Evolutionary conservation across 2,329 filamentous ascomycete species (phyloP), one percentile per base, ranked within the genome.

Genomic region (Didymosphaeria variabile): DNA sequence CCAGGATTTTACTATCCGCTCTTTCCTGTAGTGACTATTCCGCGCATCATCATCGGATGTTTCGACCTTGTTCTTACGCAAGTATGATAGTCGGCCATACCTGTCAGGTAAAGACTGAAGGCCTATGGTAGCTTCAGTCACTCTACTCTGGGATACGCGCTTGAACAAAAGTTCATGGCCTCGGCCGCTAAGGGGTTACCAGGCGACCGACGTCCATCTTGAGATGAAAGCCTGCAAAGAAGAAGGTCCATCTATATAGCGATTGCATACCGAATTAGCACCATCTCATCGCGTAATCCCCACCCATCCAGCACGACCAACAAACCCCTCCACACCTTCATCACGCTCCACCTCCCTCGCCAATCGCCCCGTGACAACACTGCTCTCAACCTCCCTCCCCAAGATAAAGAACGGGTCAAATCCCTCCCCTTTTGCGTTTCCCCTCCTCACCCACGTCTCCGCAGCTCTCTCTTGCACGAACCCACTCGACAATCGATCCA

Each of bases 271-370:
- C 29, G 26, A 26, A 21, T 10, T 4, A 19, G 1, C 21, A 3
- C 31, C 19, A 13, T 13, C 12, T 61, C 54, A 66, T 50, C 57
- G 45, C 40, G 56, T 57, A 90, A 47, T 87, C 84, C 71, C 84
- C 85, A 62, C 88, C 89, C 89, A 91, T 6, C 87, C 87, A 70
- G 84, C 86, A 57, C 89, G 80, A 5, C 82, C 82, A 6, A 85
- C 72, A 72, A 86, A 91, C 1, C 81, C 82, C 21, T 79, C 72
- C 2, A 91, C 86, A 0, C 84, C 84, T 67, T 90, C 88, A 66
- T 91, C 88, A 23, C 69, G 74, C 50, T 92, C 79, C 3, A 91
- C 83, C 26, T 91, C 87, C 5, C 72, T 76, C 1, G 85, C 87
- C 10, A 80, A 78, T 55, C 89, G 80, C 1, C 88, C 88, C 2